Evolutionary conservation across 2,329 filamentous ascomycete genomes (phyloP), one percentile per base, ranked within the genome.

Genomic region (Ceratocystis diversiconidia): DNA sequence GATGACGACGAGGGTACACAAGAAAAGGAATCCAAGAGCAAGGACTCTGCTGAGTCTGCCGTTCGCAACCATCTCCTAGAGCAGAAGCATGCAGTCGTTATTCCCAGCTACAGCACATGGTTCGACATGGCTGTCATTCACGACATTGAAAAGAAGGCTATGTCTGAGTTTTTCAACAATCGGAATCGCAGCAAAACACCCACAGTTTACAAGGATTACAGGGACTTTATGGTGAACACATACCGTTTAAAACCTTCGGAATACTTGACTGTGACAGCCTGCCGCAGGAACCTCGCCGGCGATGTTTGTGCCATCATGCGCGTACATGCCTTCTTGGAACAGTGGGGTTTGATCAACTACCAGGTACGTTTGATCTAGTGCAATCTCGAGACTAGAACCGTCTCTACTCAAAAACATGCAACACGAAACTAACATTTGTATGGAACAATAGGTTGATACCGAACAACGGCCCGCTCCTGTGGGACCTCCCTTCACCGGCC

Each of bases 211-310:
- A 97, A 97, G 77, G 94, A 99, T 74, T 99, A 99, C 76, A 87
- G 94, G 71, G 94, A 99, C 73, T 99, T 99, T 74, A 99, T 99
- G 94, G 91, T 99, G 78, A 99, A 99, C 78, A 97, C 94, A 15
- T 99, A 99, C 76, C 87, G 94, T 46, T 79, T 99, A 66, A 99
- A 97, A 73, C 94, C 94, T 4, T 83, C 91, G 64, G 94, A 99
- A 75, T 99, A 99, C 73, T 81, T 99, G 65, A 99, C 94, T 4
- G 92, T 99, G 65, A 99, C 94, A 10, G 94, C 94, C 62, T 99
- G 94, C 74, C 84, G 94, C 69, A 85, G 94, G 70, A 99, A 99
- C 74, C 77, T 99, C 72, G 94, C 94, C 25, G 94, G 94, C 69
- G 94, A 99, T 76, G 94, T 99, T 41, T 99, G 94, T 77, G 92